Conservation (phyloP, 441 rosid species). For the Croton setiger region DNA sequence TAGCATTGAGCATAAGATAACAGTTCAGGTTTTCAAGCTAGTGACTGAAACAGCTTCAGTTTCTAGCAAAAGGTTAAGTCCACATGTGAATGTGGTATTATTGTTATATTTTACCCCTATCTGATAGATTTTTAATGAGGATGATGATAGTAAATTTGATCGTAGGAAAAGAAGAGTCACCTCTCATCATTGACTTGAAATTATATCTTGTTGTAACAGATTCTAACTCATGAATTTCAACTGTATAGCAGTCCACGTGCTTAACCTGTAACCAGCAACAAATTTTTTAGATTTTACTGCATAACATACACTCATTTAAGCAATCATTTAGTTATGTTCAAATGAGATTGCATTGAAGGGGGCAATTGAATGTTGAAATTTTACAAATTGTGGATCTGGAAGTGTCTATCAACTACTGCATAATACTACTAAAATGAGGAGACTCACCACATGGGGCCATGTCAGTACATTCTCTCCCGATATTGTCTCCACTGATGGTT, state of each 20-base stretch:
- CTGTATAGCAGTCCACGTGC: slow-evolving; percentile 78
- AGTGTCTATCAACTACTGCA: neutral
- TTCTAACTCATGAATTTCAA: slow-evolving; percentile 78
- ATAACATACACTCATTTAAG: neutral
- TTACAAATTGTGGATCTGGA: neutral
- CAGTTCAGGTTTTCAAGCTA: slow-evolving; percentile 4
- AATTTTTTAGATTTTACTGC: neutral
- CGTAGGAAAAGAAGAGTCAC: slow-evolving; percentile 33
- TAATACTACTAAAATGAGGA: slow-evolving; percentile 11
- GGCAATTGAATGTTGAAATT: too few species aligned
- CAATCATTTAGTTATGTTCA: too few species aligned
- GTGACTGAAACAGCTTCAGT: slow-evolving; percentile 3
- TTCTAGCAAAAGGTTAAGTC: slow-evolving; percentile 1
- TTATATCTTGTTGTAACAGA: slow-evolving; percentile 66
- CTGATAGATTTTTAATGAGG: neutral
- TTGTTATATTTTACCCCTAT: neutral
- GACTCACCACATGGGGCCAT: slow-evolving; percentile 95
- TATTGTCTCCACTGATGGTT: slow-evolving; percentile 92
- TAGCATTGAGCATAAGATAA: neutral
- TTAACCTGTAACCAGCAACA: slow-evolving; percentile 55
- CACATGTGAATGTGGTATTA: neutral
- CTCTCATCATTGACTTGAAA: slow-evolving; percentile 97
- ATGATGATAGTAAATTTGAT: neutral
- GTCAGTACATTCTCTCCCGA: slow-evolving; percentile 85
- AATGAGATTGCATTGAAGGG: too few species aligned